Conservation (phyloP, 1,139 yeast genomes). For the Sugiyamaella paludigena region DNA sequence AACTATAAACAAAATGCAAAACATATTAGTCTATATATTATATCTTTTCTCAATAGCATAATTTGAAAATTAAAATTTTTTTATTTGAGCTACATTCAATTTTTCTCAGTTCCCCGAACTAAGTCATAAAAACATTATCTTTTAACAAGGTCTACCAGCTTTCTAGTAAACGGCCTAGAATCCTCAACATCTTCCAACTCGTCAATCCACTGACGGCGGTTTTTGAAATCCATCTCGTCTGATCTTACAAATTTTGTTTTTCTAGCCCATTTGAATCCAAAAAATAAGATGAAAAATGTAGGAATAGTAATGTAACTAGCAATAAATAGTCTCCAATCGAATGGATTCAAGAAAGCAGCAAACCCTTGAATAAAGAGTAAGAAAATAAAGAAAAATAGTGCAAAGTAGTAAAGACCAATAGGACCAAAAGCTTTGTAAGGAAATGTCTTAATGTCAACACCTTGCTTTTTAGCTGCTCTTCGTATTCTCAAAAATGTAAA, state of each 20-base stretch:
- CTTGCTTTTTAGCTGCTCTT: slow-evolving; percentile 14
- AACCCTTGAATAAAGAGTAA: slow-evolving; percentile 13
- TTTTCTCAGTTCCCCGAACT: no score
- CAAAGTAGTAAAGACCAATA: slow-evolving; percentile 12
- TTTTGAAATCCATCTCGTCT: slow-evolving; percentile 7
- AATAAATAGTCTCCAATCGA: slow-evolving; percentile 13
- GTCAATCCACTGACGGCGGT: slow-evolving; percentile 10
- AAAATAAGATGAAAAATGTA: slow-evolving; percentile 7
- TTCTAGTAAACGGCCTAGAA: neutral
- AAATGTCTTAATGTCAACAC: slow-evolving; percentile 9
- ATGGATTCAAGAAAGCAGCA: slow-evolving; percentile 10
- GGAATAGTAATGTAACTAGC: slow-evolving; percentile 15
- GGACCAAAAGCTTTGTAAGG: slow-evolving; percentile 16
- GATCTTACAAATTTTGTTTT: slow-evolving; percentile 11
- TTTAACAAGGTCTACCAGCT: neutral
- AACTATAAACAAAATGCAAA: no score
- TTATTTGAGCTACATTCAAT: no score
- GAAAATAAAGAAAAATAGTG: slow-evolving; percentile 13
- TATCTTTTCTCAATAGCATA: no score
- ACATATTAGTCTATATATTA: no score
- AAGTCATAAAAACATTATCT: no score
- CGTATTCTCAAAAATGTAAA: slow-evolving; percentile 13
- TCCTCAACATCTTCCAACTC: slow-evolving; percentile 3
- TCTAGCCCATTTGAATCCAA: slow-evolving; percentile 11
- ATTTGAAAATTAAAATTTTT: no score